Conservation (phyloP, 2,329 filamentous ascomycete genomes). For the Graphilbum sp. region DNA sequence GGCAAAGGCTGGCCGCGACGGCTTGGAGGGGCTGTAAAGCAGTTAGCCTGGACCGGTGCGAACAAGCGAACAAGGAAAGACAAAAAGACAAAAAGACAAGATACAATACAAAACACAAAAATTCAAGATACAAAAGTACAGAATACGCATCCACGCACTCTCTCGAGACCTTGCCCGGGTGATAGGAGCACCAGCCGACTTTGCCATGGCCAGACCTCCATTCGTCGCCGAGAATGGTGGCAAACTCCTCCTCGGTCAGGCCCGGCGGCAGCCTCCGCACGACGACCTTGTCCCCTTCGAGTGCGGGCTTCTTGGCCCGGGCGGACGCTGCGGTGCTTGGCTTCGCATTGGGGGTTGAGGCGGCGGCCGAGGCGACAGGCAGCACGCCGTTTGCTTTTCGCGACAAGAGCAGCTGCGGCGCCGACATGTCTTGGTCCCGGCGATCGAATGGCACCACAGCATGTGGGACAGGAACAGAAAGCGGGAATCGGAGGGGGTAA, state of each 20-base stretch:
- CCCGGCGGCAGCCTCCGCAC: constrained; percentile 75
- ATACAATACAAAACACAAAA: too few relatives aligned
- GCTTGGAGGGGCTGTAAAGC: constrained; percentile 57
- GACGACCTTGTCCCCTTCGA: constrained; percentile 64
- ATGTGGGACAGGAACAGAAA: neutral
- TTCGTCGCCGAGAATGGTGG: constrained; percentile 52
- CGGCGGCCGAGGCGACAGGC: too few relatives aligned
- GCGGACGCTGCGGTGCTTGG: constrained; percentile 22
- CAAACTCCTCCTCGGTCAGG: constrained; percentile 65
- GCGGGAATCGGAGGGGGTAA: neutral
- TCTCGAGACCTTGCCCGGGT: constrained; percentile 55
- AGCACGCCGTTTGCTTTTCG: constrained; percentile 35
- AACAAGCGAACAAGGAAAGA: too few relatives aligned
- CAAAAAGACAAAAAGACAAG: too few relatives aligned
- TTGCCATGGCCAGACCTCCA: constrained; percentile 72
- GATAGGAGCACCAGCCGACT: constrained; percentile 66
- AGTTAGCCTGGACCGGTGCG: neutral
- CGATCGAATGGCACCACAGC: neutral
- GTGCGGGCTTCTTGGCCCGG: constrained; percentile 30
- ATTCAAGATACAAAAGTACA: too few relatives aligned
- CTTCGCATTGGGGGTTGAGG: constrained; percentile 16
- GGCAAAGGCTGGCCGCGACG: constrained; percentile 62
- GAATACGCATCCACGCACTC: constrained; percentile 46
- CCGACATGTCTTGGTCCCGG: constrained; percentile 5
- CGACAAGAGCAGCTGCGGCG: constrained; percentile 13